Evolutionary conservation across 1,139 yeast species (phyloP), one percentile per base, ranked within the genome.

Genomic region (Blastobotrys malaysiensis): DNA sequence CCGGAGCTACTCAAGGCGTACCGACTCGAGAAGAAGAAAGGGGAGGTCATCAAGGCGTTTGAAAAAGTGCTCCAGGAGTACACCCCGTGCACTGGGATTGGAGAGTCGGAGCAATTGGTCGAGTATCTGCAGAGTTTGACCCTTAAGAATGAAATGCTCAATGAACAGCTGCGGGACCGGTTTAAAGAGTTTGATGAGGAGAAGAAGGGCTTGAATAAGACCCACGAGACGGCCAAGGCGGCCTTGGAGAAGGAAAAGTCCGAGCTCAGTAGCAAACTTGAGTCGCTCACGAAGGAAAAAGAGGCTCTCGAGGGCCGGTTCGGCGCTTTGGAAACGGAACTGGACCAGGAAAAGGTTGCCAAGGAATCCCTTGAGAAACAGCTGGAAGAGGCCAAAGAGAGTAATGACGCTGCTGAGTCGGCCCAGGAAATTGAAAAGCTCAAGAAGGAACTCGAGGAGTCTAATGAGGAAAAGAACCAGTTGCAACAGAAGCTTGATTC

Each of bases 1-100:
- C 98, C 97, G 0, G 67, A 63, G 52, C 74, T 91, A 14, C 77
- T 89, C 50, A 86, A 86, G 50, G 97, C 98, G 0, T 91, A 87
- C 72, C 87, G 89, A 66, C 74, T 78, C 1, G 97, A 90, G 67
- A 89, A 88, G 72, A 75, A 79, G 49, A 86, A 85, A 62, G 73
- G 79, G 1, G 85, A 81, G 51, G 75, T 85, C 53, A 78, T 90
- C n/a, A 73, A 68, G 7, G 66, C 76, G 1, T 86, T 91, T 64
- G 97, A 90, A 65, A 82, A 76, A 57, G 80, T 87, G 11, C 72
- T 93, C 58, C 78, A 80, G 52, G 97, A 93, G 61, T 72, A 82
- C 62, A 91, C 98, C 0, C 98, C 98, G 0, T 78, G 88, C 51
- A 77, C 87, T 0, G 79, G 84, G 43, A 81, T 91, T 26, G 74